Evolutionary conservation across 2,329 filamentous ascomycete species (phyloP), one percentile per base, ranked within the genome.

Genomic region (Myrmaecium sp.): DNA sequence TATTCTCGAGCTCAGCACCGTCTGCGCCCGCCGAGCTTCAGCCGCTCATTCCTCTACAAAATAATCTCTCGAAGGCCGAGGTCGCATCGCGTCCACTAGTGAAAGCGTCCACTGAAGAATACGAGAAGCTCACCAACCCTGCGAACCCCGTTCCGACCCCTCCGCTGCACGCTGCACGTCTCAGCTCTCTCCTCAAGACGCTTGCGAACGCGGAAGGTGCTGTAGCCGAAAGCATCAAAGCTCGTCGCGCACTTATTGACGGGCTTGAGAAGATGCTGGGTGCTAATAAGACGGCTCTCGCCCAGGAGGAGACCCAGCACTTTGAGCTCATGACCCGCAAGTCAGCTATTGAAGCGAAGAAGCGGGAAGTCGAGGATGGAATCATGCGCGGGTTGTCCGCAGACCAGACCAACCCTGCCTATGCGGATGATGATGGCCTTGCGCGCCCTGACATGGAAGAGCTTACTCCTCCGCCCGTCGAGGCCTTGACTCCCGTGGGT

Each of bases 191-290:
- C n/a, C 65, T 95, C 28, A 94, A 89, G 57, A 78, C 74, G 5
- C 65, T 98, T 11, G 81, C 82, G 12, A 80, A 70, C 36, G 89
- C 89, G 3, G 84, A 98, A 52, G 80, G 72, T 29, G 83, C 86
- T 1, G 78, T 95, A 1, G 74, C 79, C 2, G 82, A 93, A 41
- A 81, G 78, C 38, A 81, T 98, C 46, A 84, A 86, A 46, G 81
- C 83, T 2, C 74, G 89, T 9, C 69, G 71, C 36, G 67, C 70
- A 6, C 64, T 98, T 15, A 74, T 95, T 19, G 64, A 68, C 15
- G 82, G 74, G 1, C 60, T 98, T 4, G 82, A 94, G 53, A 82
- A 78, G 44, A 61, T 95, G 8, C 62, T 95, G 1, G 70, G 76
- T 29, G 66, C 67, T 14, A 83, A 86, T 49, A 73, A 74, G 26